Base-by-base conservation (phyloP, 768 basidiomycete species). In the Lactarius quietus region DNA sequence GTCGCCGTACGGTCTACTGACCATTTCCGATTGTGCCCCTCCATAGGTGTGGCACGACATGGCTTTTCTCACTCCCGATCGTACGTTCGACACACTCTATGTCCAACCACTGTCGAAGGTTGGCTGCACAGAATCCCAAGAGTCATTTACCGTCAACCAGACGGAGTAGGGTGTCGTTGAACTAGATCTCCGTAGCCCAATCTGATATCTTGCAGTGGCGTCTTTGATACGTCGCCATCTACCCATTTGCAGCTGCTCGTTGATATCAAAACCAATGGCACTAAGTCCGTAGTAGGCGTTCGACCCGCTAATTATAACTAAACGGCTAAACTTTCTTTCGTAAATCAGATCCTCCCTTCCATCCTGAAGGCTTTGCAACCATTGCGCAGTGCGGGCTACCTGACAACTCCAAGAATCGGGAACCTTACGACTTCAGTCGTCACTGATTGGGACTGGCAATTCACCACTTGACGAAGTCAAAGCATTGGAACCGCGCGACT, bases 211-310 rank as follows among this genome's bases (percentile, higher is more conserved):
- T 12, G 59, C 31, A 38, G 83, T 64, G 83, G 83, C n/a, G 76
- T 82, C 1, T 84, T 81, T 66, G 83, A 84, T 66, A 82, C 78
- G 17, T 72, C 80, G 0, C 72, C 78, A 31, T 71, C 68, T 29
- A 77, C 71, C 8, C 67, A 82, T 7, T 72, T 84, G 39, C 82
- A 84, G 54, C 72, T 84, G n/a, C 71, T 83, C 14, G 74, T 84
- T 8, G 82, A 83, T 63, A 79, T 84, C 71, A 84, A 84, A 71
- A 83, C 82, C 1, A 79, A 83, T 65, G 83, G 83, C 0, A 64
- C 69, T n/a, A 70, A 74, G 82, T 83, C 70, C 61, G 79, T 36
- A 35, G 79, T 36, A 35, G n/a, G 33, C n/a, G 18, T 55, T 35
- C 20, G 57, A 35, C 59, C 61, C 60, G 7, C 20, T 26, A 72